Conservation (phyloP, 208 protist species). For the Acanthamoeba sp. region DNA sequence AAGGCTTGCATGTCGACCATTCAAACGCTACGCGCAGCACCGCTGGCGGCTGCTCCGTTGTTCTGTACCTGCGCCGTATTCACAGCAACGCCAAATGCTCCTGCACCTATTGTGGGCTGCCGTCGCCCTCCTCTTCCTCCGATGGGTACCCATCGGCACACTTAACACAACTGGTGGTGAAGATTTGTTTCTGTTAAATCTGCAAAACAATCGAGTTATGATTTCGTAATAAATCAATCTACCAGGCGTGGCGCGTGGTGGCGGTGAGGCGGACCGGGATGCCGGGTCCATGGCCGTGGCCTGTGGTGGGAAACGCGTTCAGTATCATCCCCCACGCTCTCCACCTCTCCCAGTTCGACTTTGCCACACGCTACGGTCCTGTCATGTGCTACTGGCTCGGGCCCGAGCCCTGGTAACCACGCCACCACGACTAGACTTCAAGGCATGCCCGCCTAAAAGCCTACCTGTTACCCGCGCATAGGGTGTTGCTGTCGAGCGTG, state of each 20-base stretch:
- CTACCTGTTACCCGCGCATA: neutral
- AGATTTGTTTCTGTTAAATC: no score
- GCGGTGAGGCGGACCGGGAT: neutral
- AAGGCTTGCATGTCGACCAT: no score
- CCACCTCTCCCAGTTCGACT: slow-evolving; percentile 12
- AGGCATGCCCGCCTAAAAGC: neutral
- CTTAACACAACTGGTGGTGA: no score
- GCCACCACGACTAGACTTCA: neutral
- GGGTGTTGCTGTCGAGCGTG: slow-evolving; percentile 28
- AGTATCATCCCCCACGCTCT: slow-evolving; percentile 35
- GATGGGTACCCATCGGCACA: no score
- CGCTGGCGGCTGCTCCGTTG: no score
- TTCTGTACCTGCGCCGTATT: no score
- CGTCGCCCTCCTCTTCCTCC: no score
- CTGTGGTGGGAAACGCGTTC: slow-evolving; percentile 28
- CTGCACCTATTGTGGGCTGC: no score
- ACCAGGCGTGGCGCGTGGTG: slow-evolving; percentile 1
- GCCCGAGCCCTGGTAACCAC: neutral
- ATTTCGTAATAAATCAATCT: neutral
- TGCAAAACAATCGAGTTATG: no score
- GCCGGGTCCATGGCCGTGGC: slow-evolving; percentile 13
- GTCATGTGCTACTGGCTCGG: slow-evolving; percentile 56
- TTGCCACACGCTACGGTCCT: neutral
- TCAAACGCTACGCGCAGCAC: no score
- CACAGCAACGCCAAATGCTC: no score